Percentiles rank a stretch among this genome's conserved stretches.
Evolutionary conservation across 2,329 filamentous ascomycete genomes (phyloP).

Genomic region (Colletotrichum musae): DNA sequence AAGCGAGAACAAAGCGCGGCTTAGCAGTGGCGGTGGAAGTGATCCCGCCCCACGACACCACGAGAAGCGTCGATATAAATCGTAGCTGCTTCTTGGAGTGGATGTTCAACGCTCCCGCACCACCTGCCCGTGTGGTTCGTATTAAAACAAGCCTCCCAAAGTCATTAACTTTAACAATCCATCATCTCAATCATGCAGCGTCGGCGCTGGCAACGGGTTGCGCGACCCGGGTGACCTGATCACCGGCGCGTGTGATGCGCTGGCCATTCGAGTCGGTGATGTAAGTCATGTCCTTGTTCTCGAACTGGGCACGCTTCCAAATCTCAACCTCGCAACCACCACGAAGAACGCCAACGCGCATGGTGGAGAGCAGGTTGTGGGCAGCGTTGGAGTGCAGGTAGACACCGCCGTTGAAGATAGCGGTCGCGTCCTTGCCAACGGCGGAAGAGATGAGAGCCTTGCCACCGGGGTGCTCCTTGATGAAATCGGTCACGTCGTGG

Average conservation of each 20-base stretch:
- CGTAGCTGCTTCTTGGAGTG: background rate
- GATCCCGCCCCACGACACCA: background rate
- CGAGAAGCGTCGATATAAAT: background rate
- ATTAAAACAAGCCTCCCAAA: slow-evolving; percentile 12
- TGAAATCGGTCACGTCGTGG: slow-evolving; percentile 87
- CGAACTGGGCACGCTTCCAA: slow-evolving; percentile 88
- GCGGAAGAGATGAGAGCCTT: slow-evolving; percentile 87
- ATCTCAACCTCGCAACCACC: slow-evolving; percentile 93
- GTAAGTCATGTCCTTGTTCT: slow-evolving; percentile 86
- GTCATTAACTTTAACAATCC: slow-evolving; percentile 19
- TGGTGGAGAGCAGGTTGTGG: slow-evolving; percentile 89
- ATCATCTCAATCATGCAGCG: slow-evolving; percentile 72
- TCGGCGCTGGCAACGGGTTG: slow-evolving; percentile 87
- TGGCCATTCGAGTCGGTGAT: slow-evolving; percentile 86
- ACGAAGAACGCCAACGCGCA: slow-evolving; percentile 88
- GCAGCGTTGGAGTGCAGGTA: slow-evolving; percentile 93
- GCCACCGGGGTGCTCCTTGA: slow-evolving; percentile 92
- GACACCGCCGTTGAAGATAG: slow-evolving; percentile 92
- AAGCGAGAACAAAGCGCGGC: background rate
- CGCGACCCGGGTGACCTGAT: slow-evolving; percentile 86
- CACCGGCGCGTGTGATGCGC: slow-evolving; percentile 87
- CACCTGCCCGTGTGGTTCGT: background rate
- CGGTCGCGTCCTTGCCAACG: slow-evolving; percentile 89
- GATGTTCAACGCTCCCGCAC: slow-evolving; percentile 16
- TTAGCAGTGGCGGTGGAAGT: background rate